Evolutionary conservation across 805 yeast species (phyloP).

Genomic region (Blastobotrys mokoenaii): DNA sequence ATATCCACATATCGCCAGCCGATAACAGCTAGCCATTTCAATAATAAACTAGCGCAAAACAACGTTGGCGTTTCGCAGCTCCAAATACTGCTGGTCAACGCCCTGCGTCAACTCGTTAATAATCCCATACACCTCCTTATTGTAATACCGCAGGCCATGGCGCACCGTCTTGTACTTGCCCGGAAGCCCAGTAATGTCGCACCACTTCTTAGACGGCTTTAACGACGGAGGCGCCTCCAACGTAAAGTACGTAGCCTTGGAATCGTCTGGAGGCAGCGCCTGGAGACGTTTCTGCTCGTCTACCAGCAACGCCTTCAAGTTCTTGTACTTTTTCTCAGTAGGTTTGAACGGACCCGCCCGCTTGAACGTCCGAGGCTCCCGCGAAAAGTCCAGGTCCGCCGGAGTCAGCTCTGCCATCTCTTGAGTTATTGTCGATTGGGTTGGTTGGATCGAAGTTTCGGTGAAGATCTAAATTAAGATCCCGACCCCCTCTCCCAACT

Average conservation of each 20-base stretch:
- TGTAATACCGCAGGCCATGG: constrained; percentile 65
- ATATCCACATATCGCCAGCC: too few species aligned
- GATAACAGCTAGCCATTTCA: not conserved
- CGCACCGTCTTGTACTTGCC: constrained; percentile 65
- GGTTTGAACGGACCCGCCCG: constrained; percentile 38
- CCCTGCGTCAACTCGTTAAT: constrained; percentile 76
- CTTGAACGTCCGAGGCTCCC: constrained; percentile 40
- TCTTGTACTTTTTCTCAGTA: constrained; percentile 51
- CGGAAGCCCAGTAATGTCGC: constrained; percentile 87
- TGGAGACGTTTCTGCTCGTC: constrained; percentile 71
- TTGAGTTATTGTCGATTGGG: not conserved
- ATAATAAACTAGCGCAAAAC: constrained; percentile 42
- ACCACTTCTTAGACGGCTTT: constrained; percentile 71
- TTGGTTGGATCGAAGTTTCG: not conserved
- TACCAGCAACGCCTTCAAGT: constrained; percentile 58
- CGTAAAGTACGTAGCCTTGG: constrained; percentile 53
- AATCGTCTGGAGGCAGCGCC: constrained; percentile 18
- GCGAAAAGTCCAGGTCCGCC: constrained; percentile 22
- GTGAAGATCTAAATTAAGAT: too few species aligned
- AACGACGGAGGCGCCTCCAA: constrained; percentile 83
- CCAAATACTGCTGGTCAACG: constrained; percentile 85
- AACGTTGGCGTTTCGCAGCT: constrained; percentile 81
- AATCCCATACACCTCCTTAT: constrained; percentile 76
- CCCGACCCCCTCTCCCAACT: too few species aligned
- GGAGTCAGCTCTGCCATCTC: not conserved